Evolutionary conservation across 805 yeast genomes (phyloP), one percentile per base, ranked within the genome.

Genomic region (Starmerella lactis-condensi): DNA sequence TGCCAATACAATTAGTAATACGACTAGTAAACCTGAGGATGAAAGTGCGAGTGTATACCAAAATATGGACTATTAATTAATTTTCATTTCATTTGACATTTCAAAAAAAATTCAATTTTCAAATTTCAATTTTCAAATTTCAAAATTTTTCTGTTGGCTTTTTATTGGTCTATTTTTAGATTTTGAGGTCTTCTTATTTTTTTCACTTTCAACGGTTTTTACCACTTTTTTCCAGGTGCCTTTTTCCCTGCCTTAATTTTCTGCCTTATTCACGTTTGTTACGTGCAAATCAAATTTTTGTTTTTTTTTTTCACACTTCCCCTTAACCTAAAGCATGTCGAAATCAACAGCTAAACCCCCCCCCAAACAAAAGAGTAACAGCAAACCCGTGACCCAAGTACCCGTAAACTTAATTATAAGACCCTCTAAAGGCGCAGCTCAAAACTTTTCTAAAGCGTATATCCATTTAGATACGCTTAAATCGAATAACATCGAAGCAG

Each of bases 401-500:
- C 9, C 22, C 2, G 19, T 22, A 1, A 45, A 40, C 6, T 36
- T 48, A 11, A 48, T 46, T 30, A 42, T 50, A 3, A 36, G 54
- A 12, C 51, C 54, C 1, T 31, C 48, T 4, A 18, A 28, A 5
- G 38, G 38, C 5, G 29, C 31, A 6, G 11, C 22, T 19, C 17
- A 31, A 9, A 31, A 42, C 12, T 16, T 28, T n/a, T 31, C 40
- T 23, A 48, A 50, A 24, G 42, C 42, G 2, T 50, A 48, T 22
- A 19, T 44, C 13, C 18, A 39, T 7, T 24, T 48, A 22, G 49
- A 46, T 3, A 40, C 46, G 4, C 27, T 51, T n/a, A 24, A 51
- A 12, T 26, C 26, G 2, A 26, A 32, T 22, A 47, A 45, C 8
- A 12, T 51, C n/a, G 38, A 42, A 11, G 53, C 53, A 11, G 56